Evolutionary conservation across 73 alveolate species (phyloP), one percentile per base, ranked within the genome.

Genomic region (Blepharisma japonicum): DNA sequence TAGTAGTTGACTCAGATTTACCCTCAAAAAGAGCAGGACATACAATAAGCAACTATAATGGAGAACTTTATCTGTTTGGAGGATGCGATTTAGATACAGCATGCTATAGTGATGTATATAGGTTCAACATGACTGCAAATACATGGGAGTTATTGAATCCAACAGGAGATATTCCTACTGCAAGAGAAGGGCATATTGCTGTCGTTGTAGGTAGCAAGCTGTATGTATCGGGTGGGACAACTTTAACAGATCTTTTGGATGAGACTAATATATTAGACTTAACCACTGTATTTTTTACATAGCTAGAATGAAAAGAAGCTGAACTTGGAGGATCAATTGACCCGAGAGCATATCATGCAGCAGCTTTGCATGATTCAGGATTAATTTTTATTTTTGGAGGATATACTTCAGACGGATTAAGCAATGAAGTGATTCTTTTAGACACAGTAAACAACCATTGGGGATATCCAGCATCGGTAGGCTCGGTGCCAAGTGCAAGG

Each of bases 11-110:
- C 21, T 47, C 56, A 70, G 39, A 9, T 18, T n/a, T 47, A 4
- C 80, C 80, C 11, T 9, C 14, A 14, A 7, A 48, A 70, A 70
- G 80, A 70, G 11, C 80, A 45, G 80, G 80, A 11, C 80, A 70
- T 70, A 9, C 68, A 2, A 11, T 47, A 1, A 45, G 32, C 25
- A 70, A 11, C 27, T 70, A 70, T 5, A 70, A 70, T 45, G 66
- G 42, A 7, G 14, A 9, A 2, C 61, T 70, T n/a, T 70, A 45
- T 45, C 68, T 70, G 0, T 70, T 70, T 45, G 80, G 80, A 23
- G 80, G 80, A 0, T 70, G 80, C 66, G 66, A 47, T 70, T 70
- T 70, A 23, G 80, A 45, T 11, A 14, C 45, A 9, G 27, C 32
- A 8, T 70, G 80, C 5, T 70, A 70, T 54, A 70, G 27, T 70